These are phyloP conservation scores for Chrysoporthe austroafricana DNA, from an alignment of 2,329 filamentous ascomycete genomes.

Conservation along the genomic window DNA sequence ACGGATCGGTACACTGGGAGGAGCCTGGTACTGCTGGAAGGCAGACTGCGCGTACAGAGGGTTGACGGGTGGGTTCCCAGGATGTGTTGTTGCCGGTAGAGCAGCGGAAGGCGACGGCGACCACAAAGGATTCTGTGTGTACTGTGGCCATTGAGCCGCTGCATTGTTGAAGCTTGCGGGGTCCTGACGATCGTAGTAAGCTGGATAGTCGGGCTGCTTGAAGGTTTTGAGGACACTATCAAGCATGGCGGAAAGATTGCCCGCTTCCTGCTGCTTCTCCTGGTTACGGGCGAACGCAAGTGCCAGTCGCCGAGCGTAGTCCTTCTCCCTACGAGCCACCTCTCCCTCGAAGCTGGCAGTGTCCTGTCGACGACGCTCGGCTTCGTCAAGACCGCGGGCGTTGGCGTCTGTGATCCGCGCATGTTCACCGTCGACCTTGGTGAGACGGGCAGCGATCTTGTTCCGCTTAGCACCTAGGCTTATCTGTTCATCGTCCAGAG, in stretches of 20 bases:
- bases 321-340: constrained; percentile 49
- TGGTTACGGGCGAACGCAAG: constrained; percentile 41
- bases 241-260: constrained; percentile 41
- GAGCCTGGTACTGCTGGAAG: constrained; percentile 41
- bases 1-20: constrained; percentile 39
- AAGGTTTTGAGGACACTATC: constrained; percentile 48
- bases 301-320: constrained; percentile 46
- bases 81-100: constrained; percentile 20
- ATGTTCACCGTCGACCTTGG: constrained; percentile 74
- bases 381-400: constrained; percentile 65
- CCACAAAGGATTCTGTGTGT: constrained; percentile 26
- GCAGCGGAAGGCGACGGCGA: constrained; percentile 24
- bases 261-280: constrained; percentile 46
- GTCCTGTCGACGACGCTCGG: constrained; percentile 60
- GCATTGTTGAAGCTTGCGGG: constrained; percentile 28
- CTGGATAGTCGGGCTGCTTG: constrained; percentile 40
- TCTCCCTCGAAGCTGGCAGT: constrained; percentile 52
- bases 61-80: constrained; percentile 36
- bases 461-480: constrained; percentile 70
- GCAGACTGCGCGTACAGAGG: constrained; percentile 41
- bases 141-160: constrained; percentile 28
- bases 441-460: constrained; percentile 71
- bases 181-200: constrained; percentile 42
- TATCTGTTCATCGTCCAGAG: constrained; percentile 66
- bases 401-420: constrained; percentile 73